A percentile compares a stretch with the other conserved stretches of the same genome.
phyloP scores from a whole-genome alignment of 768 basidiomycete genomes.

The Pholiota microspora region DNA sequence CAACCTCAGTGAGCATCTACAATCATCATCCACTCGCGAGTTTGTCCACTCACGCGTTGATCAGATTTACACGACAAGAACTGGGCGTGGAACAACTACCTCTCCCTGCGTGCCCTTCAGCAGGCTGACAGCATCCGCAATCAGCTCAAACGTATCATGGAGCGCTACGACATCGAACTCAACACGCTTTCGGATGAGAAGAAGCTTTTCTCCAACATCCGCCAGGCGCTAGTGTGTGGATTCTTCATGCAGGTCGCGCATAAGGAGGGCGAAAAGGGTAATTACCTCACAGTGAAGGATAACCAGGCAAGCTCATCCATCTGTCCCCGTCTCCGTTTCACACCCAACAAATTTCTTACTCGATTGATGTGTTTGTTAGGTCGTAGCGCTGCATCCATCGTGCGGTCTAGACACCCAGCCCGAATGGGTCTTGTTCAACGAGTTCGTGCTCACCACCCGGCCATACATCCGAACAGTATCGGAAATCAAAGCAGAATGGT shows the following conservation, averaged over 20 bases:
- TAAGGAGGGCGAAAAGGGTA: slow-evolving; percentile 87
- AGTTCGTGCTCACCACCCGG: slow-evolving; percentile 89
- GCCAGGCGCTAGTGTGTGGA: slow-evolving; percentile 83
- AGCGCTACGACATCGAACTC: slow-evolving; percentile 79
- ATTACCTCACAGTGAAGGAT: slow-evolving; percentile 92
- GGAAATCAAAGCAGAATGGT: slow-evolving; percentile 88
- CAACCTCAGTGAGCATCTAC: slow-evolving; percentile 57
- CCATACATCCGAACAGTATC: slow-evolving; percentile 92
- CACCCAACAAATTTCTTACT: slow-evolving; percentile 1
- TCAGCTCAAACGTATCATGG: slow-evolving; percentile 90
- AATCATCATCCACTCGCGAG: too few species aligned
- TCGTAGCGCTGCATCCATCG: slow-evolving; percentile 79
- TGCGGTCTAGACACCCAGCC: slow-evolving; percentile 86
- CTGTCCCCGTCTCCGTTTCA: neutral
- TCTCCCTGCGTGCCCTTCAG: slow-evolving; percentile 76
- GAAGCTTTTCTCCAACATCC: slow-evolving; percentile 71
- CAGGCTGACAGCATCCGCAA: slow-evolving; percentile 94
- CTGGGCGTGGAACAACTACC: slow-evolving; percentile 91
- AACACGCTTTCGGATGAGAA: slow-evolving; percentile 65
- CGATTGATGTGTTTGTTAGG: slow-evolving; percentile 33
- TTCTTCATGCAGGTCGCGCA: slow-evolving; percentile 99
- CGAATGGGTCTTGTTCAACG: slow-evolving; percentile 92
- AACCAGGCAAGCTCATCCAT: slow-evolving; percentile 61
- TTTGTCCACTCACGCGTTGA: neutral
- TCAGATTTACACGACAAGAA: slow-evolving; percentile 74